These are phyloP conservation scores for Prunus yedoensis DNA, from an alignment of 331 rosid genomes.

Conservation along the genomic window DNA sequence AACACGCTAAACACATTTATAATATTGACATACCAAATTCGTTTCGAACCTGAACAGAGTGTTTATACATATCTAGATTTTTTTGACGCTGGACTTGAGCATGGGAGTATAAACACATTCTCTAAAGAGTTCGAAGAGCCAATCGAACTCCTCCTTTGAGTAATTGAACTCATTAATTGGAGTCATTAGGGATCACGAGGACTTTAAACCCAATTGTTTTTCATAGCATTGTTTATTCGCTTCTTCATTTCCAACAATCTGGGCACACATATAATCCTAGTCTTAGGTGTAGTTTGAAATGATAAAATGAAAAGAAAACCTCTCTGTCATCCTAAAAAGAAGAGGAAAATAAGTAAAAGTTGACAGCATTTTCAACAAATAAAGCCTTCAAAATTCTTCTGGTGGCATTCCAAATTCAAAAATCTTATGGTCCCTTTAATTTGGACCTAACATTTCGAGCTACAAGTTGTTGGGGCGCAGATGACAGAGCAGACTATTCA, in stretches of 20 bases:
- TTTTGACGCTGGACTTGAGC: not conserved
- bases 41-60: not conserved
- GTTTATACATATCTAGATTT: not conserved
- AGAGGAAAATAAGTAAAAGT: not conserved
- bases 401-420: not conserved
- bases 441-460: not conserved
- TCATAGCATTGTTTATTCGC: not conserved
- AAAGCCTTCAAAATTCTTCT: constrained; percentile 9
- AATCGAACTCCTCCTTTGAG: too few relatives aligned
- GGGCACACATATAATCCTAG: not conserved
- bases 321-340: not conserved
- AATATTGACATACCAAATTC: not conserved
- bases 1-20: not conserved
- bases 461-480: not conserved
- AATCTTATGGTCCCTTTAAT: not conserved
- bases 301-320: not conserved
- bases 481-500: not conserved
- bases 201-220: too few relatives aligned
- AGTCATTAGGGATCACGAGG: too few relatives aligned
- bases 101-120: not conserved
- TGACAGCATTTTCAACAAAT: not conserved
- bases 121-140: not conserved
- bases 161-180: too few relatives aligned
- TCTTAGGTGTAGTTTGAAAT: not conserved
- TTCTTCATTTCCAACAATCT: constrained; percentile 1